These are phyloP conservation scores for Oldenlandia corymbosa DNA, from an alignment of 257 asterid genomes.

Conservation along the genomic window DNA sequence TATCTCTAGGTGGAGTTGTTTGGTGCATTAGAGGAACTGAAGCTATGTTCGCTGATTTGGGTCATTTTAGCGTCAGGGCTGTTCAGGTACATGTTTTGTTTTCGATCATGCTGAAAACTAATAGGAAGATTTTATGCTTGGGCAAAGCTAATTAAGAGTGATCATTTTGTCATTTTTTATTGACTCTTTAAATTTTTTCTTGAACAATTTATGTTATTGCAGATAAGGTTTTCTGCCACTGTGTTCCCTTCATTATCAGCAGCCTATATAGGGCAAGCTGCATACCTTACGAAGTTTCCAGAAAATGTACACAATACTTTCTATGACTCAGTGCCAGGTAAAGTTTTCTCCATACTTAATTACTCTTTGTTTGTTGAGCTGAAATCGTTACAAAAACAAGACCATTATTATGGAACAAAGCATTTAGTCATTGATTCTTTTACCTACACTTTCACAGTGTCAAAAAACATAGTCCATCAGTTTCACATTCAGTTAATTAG, in stretches of 20 bases:
- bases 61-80: conserved; percentile 59
- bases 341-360: no score
- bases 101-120: no score
- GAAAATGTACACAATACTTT: conserved; percentile 36
- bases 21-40: conserved; percentile 73
- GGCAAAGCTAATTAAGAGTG: background rate
- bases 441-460: no score
- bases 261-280: conserved; percentile 66
- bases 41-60: conserved; percentile 86
- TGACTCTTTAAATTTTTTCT: background rate
- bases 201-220: conserved; percentile 3
- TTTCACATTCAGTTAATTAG: no score
- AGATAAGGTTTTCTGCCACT: conserved; percentile 55
- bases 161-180: background rate
- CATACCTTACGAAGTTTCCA: conserved; percentile 50
- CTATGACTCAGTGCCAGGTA: conserved; percentile 51
- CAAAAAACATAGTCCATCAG: no score
- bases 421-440: no score
- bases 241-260: conserved; percentile 48
- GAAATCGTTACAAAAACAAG: no score
- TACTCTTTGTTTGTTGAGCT: no score
- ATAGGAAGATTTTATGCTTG: no score
- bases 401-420: no score
- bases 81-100: conserved; percentile 37
- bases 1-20: conserved; percentile 64